phyloP scores from a whole-genome alignment of 495 filamentous ascomycete species.

The Xylaria grammica region DNA sequence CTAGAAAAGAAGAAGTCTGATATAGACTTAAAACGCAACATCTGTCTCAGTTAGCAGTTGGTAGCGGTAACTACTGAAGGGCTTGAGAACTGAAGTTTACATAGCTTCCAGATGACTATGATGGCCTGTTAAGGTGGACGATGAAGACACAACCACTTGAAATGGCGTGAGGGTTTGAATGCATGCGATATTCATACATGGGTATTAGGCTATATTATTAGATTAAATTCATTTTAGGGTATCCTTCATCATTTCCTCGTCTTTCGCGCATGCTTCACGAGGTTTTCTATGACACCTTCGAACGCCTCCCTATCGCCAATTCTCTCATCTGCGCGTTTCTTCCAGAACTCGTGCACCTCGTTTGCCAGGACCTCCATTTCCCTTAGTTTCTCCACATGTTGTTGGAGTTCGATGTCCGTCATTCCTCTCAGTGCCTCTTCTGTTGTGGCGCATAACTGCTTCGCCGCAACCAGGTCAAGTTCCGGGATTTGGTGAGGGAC shows the following conservation, averaged over 20 bases:
- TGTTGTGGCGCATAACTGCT: conserved; percentile 80
- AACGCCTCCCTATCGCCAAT: conserved; percentile 93
- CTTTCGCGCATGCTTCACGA: conserved; percentile 93
- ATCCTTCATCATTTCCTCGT: conserved; percentile 67
- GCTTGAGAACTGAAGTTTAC: too few relatives aligned
- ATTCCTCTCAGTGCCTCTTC: conserved; percentile 78
- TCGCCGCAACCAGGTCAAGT: conserved; percentile 78
- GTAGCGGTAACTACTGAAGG: too few relatives aligned
- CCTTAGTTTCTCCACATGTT: conserved; percentile 74
- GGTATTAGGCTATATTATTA: conserved; percentile 17
- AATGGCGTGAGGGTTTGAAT: neutral
- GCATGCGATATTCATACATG: neutral
- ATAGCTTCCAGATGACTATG: too few relatives aligned
- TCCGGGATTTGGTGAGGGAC: conserved; percentile 71
- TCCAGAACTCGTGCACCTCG: conserved; percentile 86
- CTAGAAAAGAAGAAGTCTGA: too few relatives aligned
- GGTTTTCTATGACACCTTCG: conserved; percentile 96
- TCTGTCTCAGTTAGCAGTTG: too few relatives aligned
- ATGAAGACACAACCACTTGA: neutral
- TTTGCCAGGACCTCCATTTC: conserved; percentile 69
- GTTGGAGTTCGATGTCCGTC: conserved; percentile 73
- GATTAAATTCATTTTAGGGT: conserved; percentile 20
- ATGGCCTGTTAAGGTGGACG: too few relatives aligned
- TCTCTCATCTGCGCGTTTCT: conserved; percentile 80
- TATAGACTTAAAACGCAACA: neutral